These are phyloP conservation scores for Ascochyta fabae DNA, from an alignment of 2,329 filamentous ascomycete species.

Conservation along the genomic window DNA sequence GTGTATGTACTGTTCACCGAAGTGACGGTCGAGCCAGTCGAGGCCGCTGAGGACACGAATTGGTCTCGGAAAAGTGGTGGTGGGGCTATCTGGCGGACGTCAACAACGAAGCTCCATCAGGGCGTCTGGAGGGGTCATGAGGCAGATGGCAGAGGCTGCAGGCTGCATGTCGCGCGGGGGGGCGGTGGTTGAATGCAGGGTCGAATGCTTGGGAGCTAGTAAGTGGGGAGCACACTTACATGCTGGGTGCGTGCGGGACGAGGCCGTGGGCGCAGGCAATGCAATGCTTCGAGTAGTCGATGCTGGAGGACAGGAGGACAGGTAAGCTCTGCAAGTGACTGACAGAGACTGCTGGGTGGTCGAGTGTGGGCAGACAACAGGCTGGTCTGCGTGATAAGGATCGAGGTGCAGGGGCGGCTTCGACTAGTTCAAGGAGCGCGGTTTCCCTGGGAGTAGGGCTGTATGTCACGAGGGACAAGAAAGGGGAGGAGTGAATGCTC, in stretches of 20 bases:
- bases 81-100: constrained; percentile 35
- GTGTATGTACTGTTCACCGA: constrained; percentile 30
- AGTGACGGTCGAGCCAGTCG: constrained; percentile 33
- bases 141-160: constrained; percentile 15
- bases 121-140: constrained; percentile 1
- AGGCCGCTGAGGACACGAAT: constrained; percentile 30
- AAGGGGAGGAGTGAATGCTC: constrained; percentile 44
- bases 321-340: constrained; percentile 40
- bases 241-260: constrained; percentile 26
- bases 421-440: constrained; percentile 47
- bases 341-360: constrained; percentile 24
- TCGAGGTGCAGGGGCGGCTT: constrained; percentile 42
- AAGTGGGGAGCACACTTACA: constrained; percentile 34
- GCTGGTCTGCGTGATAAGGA: constrained; percentile 43
- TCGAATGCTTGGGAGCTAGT: constrained; percentile 32
- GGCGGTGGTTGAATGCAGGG: constrained; percentile 23
- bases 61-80: constrained; percentile 28
- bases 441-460: constrained; percentile 44
- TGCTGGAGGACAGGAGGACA: constrained; percentile 26
- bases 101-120: constrained; percentile 19
- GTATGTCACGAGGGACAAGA: constrained; percentile 37
- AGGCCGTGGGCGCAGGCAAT: constrained; percentile 30
- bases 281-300: constrained; percentile 41
- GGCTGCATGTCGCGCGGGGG: constrained; percentile 21
- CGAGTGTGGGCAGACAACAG: constrained; percentile 24